Percentiles rank a stretch among this genome's conserved stretches.
These are phyloP conservation scores for Malus hybrid DNA, from an alignment of 331 rosid genomes.

Conservation along the genomic window DNA sequence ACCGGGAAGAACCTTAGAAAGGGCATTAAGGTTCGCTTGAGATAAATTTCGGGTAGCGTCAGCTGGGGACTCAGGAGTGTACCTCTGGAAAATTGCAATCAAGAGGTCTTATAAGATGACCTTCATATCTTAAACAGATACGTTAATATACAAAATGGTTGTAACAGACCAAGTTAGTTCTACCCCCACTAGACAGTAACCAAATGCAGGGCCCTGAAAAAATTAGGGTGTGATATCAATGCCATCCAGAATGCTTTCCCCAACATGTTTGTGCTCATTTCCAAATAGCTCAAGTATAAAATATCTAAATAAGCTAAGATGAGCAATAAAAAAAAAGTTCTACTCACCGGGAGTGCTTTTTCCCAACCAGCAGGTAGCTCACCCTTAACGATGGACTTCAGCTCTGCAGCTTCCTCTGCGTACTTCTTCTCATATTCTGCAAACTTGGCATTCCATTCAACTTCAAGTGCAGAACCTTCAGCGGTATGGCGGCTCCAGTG, in stretches of 20 bases:
- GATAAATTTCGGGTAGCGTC: conserved; percentile 90
- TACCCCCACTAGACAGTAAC: neutral
- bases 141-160: conserved; percentile 1
- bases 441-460: conserved; percentile 82
- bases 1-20: conserved; percentile 81
- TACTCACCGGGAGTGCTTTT: conserved; percentile 86
- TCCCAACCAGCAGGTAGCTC: conserved; percentile 90
- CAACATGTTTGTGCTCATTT: neutral
- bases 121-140: neutral
- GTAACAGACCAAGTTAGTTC: neutral
- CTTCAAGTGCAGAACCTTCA: conserved; percentile 73
- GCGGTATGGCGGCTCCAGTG: conserved; percentile 85
- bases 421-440: conserved; percentile 85
- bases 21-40: conserved; percentile 81
- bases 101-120: conserved; percentile 5
- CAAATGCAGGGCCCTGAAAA: neutral
- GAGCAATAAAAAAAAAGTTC: neutral
- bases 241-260: neutral
- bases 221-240: neutral
- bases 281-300: neutral
- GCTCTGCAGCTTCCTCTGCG: conserved; percentile 65
- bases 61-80: conserved; percentile 86
- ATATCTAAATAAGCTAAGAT: neutral
- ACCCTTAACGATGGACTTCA: conserved; percentile 61
- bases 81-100: conserved; percentile 47